phyloP scores from a whole-genome alignment of 805 yeast genomes.

The Komagataella kurtzmanii region DNA sequence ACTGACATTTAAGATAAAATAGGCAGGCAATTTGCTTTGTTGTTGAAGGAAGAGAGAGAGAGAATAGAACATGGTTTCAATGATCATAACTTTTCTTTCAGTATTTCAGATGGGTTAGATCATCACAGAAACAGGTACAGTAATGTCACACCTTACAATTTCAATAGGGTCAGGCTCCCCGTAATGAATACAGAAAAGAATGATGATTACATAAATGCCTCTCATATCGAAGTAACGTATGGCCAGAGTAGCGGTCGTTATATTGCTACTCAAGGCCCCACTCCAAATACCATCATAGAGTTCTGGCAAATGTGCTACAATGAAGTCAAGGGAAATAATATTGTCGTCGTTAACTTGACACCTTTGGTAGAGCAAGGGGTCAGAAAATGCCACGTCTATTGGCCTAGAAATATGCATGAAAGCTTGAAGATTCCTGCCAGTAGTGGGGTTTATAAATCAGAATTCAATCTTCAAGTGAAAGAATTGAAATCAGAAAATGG shows the following conservation, averaged over 20 bases:
- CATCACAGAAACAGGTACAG: background rate
- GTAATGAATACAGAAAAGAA: background rate
- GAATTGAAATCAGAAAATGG: slow-evolving; percentile 3
- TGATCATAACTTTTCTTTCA: background rate
- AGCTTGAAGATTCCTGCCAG: background rate
- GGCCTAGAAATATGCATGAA: slow-evolving; percentile 14
- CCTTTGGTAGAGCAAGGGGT: slow-evolving; percentile 34
- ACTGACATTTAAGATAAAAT: background rate
- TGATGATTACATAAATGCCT: slow-evolving; percentile 22
- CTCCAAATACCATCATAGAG: slow-evolving; percentile 21
- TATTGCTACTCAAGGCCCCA: slow-evolving; percentile 63
- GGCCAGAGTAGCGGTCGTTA: slow-evolving; percentile 16
- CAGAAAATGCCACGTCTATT: slow-evolving; percentile 27
- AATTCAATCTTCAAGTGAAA: slow-evolving; percentile 4
- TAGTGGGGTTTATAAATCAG: slow-evolving; percentile 2
- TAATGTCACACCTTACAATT: background rate
- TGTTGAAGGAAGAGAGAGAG: background rate
- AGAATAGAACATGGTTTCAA: background rate
- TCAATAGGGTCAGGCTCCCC: slow-evolving; percentile 1
- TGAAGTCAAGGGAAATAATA: slow-evolving; percentile 11
- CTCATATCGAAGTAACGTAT: slow-evolving; percentile 11
- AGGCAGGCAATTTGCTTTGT: background rate
- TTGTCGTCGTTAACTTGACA: slow-evolving; percentile 61
- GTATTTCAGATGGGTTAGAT: background rate
- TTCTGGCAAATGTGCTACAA: slow-evolving; percentile 30